These are phyloP conservation scores for Acacia pycnantha DNA, from an alignment of 331 rosid genomes.

Conservation along the genomic window DNA sequence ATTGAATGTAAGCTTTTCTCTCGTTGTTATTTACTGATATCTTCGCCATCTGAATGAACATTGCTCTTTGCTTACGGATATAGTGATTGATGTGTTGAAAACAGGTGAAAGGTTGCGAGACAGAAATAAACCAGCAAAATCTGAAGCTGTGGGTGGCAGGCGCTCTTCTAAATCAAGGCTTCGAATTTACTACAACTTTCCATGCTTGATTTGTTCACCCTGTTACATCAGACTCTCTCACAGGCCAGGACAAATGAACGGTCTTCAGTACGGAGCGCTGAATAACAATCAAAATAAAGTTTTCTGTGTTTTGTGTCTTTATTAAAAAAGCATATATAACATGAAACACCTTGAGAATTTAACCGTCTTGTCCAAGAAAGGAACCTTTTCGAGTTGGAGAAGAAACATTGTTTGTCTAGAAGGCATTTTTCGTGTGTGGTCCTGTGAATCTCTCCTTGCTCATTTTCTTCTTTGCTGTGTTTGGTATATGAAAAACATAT, in stretches of 20 bases:
- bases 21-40: background rate
- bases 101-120: conserved; percentile 64
- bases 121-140: conserved; percentile 69
- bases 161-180: conserved; percentile 85
- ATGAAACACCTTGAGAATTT: background rate
- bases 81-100: conserved; percentile 22
- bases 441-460: background rate
- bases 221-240: background rate
- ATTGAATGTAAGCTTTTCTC: conserved; percentile 44
- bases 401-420: background rate
- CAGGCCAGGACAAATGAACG: background rate
- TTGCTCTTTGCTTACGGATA: background rate
- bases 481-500: too few species aligned
- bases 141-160: conserved; percentile 91
- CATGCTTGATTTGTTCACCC: conserved; percentile 25
- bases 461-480: background rate
- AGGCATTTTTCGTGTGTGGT: background rate
- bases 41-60: background rate
- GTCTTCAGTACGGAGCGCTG: background rate
- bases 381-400: background rate
- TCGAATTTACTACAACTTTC: conserved; percentile 48
- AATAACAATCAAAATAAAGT: background rate
- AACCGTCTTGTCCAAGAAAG: background rate
- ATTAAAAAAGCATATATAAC: background rate
- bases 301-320: background rate